These are phyloP conservation scores for Naematelia encephala DNA, from an alignment of 768 basidiomycete genomes.

Conservation along the genomic window DNA sequence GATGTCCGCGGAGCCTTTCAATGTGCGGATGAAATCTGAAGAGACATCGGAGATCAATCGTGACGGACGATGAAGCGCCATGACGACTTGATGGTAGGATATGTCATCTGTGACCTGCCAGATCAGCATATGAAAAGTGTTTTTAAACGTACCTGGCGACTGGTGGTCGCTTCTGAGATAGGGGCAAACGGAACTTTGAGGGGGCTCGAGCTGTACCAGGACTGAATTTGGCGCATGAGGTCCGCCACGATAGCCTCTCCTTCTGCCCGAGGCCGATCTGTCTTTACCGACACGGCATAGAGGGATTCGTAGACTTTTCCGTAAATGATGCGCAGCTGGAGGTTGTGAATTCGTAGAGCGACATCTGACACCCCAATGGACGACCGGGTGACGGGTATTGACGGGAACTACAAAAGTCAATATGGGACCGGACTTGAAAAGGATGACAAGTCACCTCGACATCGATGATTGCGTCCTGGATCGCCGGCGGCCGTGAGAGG, in stretches of 20 bases:
- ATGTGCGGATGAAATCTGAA: constrained; percentile 8
- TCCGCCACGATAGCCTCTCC: constrained; percentile 13
- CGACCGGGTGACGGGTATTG: too few relatives aligned
- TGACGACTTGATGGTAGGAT: constrained; percentile 16
- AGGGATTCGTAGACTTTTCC: too few relatives aligned
- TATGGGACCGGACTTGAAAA: too few relatives aligned
- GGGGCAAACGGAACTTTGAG: constrained; percentile 11
- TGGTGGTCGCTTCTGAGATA: constrained; percentile 14
- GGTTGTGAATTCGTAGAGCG: too few relatives aligned
- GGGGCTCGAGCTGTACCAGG: constrained; percentile 13
- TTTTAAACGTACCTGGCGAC: constrained; percentile 12
- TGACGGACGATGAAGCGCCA: constrained; percentile 17
- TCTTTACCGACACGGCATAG: too few relatives aligned
- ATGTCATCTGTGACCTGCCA: constrained; percentile 16
- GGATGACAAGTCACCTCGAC: constrained; percentile 16
- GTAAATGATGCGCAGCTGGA: too few relatives aligned
- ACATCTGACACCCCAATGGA: too few relatives aligned
- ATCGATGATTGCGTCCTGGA: constrained; percentile 17
- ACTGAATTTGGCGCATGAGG: constrained; percentile 3
- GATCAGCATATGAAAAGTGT: too few relatives aligned
- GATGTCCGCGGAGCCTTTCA: constrained; percentile 1
- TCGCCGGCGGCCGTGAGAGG: constrained; percentile 2
- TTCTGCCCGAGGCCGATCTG: too few relatives aligned
- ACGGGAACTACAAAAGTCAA: too few relatives aligned
- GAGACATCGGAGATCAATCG: constrained; percentile 13